Conservation (phyloP, 768 basidiomycete species). For the Leccinum disarticulatum region DNA sequence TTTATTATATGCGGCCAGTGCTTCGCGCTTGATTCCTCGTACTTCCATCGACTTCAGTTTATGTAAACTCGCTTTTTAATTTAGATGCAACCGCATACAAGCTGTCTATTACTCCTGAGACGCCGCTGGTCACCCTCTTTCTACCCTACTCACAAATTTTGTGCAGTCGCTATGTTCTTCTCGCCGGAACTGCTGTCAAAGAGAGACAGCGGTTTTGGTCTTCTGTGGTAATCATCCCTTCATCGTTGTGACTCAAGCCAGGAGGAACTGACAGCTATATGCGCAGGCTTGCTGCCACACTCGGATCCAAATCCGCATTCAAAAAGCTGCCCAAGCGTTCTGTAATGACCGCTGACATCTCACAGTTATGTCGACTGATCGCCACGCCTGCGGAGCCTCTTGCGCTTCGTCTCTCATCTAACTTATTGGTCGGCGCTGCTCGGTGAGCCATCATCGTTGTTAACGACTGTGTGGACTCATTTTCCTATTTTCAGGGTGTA, state of each 20-base stretch:
- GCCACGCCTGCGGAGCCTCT: conserved; percentile 83
- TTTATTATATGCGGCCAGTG: background rate
- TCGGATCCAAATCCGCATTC: conserved; percentile 85
- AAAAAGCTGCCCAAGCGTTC: conserved; percentile 81
- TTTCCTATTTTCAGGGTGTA: conserved; percentile 39
- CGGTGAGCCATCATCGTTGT: conserved; percentile 48
- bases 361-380: conserved; percentile 78
- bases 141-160: background rate
- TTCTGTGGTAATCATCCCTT: conserved; percentile 61
- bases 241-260: background rate
- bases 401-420: conserved; percentile 83
- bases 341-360: conserved; percentile 82
- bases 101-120: background rate
- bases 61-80: background rate
- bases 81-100: conserved; percentile 10
- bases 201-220: conserved; percentile 85
- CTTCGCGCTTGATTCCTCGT: conserved; percentile 26
- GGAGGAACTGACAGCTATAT: conserved; percentile 10
- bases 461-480: conserved; percentile 2
- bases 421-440: conserved; percentile 86
- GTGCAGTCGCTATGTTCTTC: conserved; percentile 68
- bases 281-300: conserved; percentile 83
- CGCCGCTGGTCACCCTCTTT: background rate
- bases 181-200: conserved; percentile 76
- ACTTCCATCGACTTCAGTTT: conserved; percentile 2